Evolutionary conservation across 2,329 filamentous ascomycete species (phyloP).

Genomic region (Rutstroemia sp.): DNA sequence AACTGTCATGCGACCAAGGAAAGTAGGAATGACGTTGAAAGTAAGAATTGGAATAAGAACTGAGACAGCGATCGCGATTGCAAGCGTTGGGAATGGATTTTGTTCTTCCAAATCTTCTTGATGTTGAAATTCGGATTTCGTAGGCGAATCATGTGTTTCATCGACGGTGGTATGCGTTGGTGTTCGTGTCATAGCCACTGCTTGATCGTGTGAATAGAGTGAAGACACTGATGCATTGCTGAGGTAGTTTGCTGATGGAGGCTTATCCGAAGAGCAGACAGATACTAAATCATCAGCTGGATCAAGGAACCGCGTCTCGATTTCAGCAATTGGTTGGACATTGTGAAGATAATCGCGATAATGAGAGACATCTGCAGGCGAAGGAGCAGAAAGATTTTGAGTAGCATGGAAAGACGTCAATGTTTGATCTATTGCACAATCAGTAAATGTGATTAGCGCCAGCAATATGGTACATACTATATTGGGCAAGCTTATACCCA

Average conservation of each 20-base stretch:
- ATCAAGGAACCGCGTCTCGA: conserved; percentile 38
- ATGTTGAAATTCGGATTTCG: conserved; percentile 18
- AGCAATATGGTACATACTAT: conserved; percentile 43
- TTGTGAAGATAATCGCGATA: conserved; percentile 50
- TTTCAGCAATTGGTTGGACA: conserved; percentile 47
- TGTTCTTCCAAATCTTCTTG: conserved; percentile 26
- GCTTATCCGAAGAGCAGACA: conserved; percentile 13
- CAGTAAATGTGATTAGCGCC: too few relatives aligned
- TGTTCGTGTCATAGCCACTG: too few relatives aligned
- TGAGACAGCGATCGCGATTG: conserved; percentile 42
- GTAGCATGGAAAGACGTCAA: conserved; percentile 50
- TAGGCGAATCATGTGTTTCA: not conserved
- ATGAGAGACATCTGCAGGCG: conserved; percentile 40
- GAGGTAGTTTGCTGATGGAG: not conserved
- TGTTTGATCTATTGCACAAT: conserved; percentile 41
- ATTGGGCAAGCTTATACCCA: conserved; percentile 59
- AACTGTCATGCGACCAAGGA: conserved; percentile 50
- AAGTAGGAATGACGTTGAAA: conserved; percentile 49
- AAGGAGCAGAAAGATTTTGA: conserved; percentile 42
- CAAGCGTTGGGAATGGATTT: conserved; percentile 26
- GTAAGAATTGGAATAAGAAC: conserved; percentile 51
- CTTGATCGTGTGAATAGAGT: not conserved
- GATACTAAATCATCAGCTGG: conserved; percentile 27
- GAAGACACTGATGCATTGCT: conserved; percentile 9
- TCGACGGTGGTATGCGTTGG: not conserved